Evolutionary conservation across 2,329 filamentous ascomycete species (phyloP), one percentile per base, ranked within the genome.

Genomic region (Gnomoniopsis smithogilvyi): DNA sequence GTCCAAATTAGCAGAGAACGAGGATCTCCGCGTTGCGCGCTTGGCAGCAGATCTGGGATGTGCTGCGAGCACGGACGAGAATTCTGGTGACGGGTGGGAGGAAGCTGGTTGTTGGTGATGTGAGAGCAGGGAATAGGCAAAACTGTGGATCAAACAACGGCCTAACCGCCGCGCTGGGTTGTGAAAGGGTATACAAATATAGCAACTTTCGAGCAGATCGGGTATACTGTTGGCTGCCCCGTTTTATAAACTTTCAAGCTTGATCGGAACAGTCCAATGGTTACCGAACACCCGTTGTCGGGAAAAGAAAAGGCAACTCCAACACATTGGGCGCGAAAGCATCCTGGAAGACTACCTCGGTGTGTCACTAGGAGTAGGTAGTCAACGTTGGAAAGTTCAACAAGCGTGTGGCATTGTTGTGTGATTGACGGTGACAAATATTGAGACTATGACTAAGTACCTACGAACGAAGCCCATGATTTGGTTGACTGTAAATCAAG

Each of bases 91-190:
- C 17, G 8, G 12, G 36, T 41, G 30, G 34, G 36, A 43, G 54
- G 45, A 50, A n/a, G n/a, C 41, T 59, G 57, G 36, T n/a, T 38
- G 48, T 30, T 57, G 50, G 12, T 47, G 48, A 52, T 57, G 58
- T 47, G 58, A 48, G 49, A 58, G 46, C 59, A 57, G 36, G 59
- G 59, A 41, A 45, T 38, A 53, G n/a, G 51, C 58, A 55, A 61
- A 61, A 61, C 59, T 57, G 59, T 49, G 59, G 59, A 61, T 61
- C 59, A 61, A 58, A 61, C 59, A 54, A 30, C 26, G 26, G 22
- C 30, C 54, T 30, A 46, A 22, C 30, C 21, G 10, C 22, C 47
- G 26, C 45, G n/a, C 30, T 26, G 49, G 24, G 21, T 33, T 7
- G 33, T 50, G 50, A 43, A 34, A 34, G 21, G 21, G 15, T 24